Conservation (phyloP, 1,284 basidiomycete genomes). For the Ustilago nuda region DNA sequence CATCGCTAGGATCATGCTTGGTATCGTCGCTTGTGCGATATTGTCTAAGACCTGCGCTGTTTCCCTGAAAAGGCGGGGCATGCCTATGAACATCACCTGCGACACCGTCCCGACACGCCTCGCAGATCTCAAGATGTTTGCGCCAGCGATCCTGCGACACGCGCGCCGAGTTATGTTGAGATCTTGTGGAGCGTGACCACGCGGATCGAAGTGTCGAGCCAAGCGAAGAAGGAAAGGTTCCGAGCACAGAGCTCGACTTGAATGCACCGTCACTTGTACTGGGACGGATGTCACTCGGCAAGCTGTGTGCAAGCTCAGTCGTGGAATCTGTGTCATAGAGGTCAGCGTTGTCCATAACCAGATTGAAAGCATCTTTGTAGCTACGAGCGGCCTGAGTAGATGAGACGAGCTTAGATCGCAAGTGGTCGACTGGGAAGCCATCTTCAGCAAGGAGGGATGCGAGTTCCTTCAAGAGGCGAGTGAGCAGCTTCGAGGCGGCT, state of each 20-base stretch:
- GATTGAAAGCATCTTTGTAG: slow-evolving; percentile 25
- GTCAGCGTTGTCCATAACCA: slow-evolving; percentile 24
- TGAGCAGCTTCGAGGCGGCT: slow-evolving; percentile 28
- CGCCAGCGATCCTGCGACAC: slow-evolving; percentile 49
- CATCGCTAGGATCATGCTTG: not conserved
- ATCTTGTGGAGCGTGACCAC: not conserved
- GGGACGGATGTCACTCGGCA: not conserved
- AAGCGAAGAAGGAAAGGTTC: slow-evolving; percentile 22
- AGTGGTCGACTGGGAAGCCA: slow-evolving; percentile 49
- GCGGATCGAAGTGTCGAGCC: slow-evolving; percentile 31
- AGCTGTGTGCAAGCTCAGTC: slow-evolving; percentile 6
- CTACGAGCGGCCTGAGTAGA: not conserved
- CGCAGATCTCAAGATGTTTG: slow-evolving; percentile 69
- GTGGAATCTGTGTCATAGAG: slow-evolving; percentile 4
- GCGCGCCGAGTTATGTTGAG: slow-evolving; percentile 4
- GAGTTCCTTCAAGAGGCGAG: slow-evolving; percentile 30
- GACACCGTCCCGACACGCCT: slow-evolving; percentile 66
- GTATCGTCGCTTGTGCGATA: not conserved
- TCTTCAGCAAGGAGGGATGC: slow-evolving; percentile 36
- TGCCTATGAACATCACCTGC: slow-evolving; percentile 34
- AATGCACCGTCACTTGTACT: not conserved
- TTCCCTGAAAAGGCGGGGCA: not conserved
- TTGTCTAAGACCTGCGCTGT: not conserved
- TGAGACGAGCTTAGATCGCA: slow-evolving; percentile 16
- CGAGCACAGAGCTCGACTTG: slow-evolving; percentile 11